A percentile compares a stretch with the other conserved stretches of the same genome.
phyloP scores from a whole-genome alignment of 2,329 filamentous ascomycete genomes.

The Mariannaea elegans region DNA sequence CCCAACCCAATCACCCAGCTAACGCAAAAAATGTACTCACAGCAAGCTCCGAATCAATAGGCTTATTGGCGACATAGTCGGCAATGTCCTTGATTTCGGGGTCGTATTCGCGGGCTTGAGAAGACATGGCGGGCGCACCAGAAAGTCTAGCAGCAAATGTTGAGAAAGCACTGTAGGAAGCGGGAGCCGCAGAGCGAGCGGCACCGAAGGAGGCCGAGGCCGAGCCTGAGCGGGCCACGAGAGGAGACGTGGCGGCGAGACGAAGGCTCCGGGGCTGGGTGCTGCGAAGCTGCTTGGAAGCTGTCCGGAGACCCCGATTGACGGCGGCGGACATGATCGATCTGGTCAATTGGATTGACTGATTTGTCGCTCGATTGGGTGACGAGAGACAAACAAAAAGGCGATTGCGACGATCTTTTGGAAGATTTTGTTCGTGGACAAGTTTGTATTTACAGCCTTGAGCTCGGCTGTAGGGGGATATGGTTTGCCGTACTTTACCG shows the following conservation, averaged over 20 bases:
- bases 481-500: slow-evolving; percentile 39
- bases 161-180: slow-evolving; percentile 55
- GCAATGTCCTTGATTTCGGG: slow-evolving; percentile 96
- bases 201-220: slow-evolving; percentile 43
- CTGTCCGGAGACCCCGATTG: slow-evolving; percentile 63
- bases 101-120: slow-evolving; percentile 74
- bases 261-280: slow-evolving; percentile 51
- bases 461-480: slow-evolving; percentile 36
- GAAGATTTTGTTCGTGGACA: background rate
- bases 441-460: slow-evolving; percentile 34
- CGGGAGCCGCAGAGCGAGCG: slow-evolving; percentile 46
- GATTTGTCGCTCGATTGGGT: background rate
- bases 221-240: slow-evolving; percentile 46
- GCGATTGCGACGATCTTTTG: background rate
- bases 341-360: slow-evolving; percentile 1
- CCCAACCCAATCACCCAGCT: background rate
- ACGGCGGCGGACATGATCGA: slow-evolving; percentile 62
- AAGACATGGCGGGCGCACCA: slow-evolving; percentile 60
- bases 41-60: slow-evolving; percentile 90
- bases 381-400: background rate
- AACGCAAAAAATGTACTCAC: slow-evolving; percentile 62
- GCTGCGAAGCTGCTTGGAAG: slow-evolving; percentile 61
- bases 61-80: slow-evolving; percentile 90
- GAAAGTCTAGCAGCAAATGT: slow-evolving; percentile 58
- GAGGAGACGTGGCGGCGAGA: slow-evolving; percentile 44